Evolutionary conservation across 345 rosid genomes (phyloP).

Genomic region (Sisymbrium irio): DNA sequence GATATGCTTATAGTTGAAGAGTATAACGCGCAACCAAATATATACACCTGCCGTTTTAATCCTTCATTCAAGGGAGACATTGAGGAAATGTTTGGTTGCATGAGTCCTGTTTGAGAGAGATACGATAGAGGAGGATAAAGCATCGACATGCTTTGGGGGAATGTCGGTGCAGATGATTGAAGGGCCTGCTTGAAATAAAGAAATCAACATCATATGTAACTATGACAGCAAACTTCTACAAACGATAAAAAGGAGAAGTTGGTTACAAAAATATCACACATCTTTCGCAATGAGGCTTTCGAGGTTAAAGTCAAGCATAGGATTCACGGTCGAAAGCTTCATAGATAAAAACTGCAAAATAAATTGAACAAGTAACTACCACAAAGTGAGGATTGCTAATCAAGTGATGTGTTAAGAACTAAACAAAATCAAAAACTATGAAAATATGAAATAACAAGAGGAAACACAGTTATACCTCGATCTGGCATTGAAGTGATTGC

Average conservation of each 20-base stretch:
- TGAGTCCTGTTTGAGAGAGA: conserved; percentile 40
- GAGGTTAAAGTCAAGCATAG: conserved; percentile 59
- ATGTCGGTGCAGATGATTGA: conserved; percentile 52
- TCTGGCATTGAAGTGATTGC: conserved; percentile 88
- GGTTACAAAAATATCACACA: conserved; percentile 45
- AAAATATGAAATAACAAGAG: too few species aligned
- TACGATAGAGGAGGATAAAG: conserved; percentile 57
- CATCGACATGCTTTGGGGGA: conserved; percentile 50
- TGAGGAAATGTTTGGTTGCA: conserved; percentile 46
- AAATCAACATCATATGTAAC: background rate
- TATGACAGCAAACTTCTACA: background rate
- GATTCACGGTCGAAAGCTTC: conserved; percentile 89
- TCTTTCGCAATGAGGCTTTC: conserved; percentile 81
- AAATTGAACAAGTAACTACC: background rate
- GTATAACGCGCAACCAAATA: conserved; percentile 19
- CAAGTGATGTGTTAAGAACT: background rate
- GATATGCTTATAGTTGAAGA: background rate
- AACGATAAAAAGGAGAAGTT: background rate
- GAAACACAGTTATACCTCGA: conserved; percentile 56
- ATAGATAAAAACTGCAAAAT: conserved; percentile 71
- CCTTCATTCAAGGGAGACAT: conserved; percentile 40
- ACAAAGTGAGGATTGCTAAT: background rate
- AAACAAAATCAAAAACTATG: background rate
- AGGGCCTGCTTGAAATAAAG: conserved; percentile 42
- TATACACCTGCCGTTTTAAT: conserved; percentile 62